Evolutionary conservation across 306 rosid species (phyloP).

Genomic region (Datisca glomerata): DNA sequence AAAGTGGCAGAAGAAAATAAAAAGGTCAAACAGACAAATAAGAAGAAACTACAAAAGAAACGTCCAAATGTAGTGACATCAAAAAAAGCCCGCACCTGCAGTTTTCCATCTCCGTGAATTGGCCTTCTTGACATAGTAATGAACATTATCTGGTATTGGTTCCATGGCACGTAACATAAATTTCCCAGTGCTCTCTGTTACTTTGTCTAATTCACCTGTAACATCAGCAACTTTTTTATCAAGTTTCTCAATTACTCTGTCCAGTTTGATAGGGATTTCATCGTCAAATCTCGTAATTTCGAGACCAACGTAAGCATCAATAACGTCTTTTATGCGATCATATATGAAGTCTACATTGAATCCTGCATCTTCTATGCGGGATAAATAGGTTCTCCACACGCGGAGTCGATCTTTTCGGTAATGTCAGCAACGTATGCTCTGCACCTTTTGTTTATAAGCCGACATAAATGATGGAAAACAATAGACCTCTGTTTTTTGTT

Average conservation of each 20-base stretch:
- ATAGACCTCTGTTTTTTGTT: too few relatives aligned
- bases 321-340: neutral
- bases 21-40: too few relatives aligned
- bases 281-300: neutral
- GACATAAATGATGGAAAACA: neutral
- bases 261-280: neutral
- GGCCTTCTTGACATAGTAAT: too few relatives aligned
- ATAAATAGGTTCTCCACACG: neutral
- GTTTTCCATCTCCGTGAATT: too few relatives aligned
- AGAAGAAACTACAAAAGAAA: too few relatives aligned
- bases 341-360: neutral
- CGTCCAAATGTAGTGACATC: too few relatives aligned
- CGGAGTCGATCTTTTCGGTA: neutral
- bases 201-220: too few relatives aligned
- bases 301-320: neutral
- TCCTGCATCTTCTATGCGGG: neutral
- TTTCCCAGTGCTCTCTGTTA: too few relatives aligned
- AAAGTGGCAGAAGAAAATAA: too few relatives aligned
- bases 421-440: neutral
- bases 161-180: too few relatives aligned
- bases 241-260: neutral
- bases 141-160: too few relatives aligned
- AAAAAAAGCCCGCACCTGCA: too few relatives aligned
- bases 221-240: conserved; percentile 15
- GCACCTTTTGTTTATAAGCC: neutral